phyloP scores from a whole-genome alignment of 2,329 filamentous ascomycete species.

The Epichloe brachyelytri region DNA sequence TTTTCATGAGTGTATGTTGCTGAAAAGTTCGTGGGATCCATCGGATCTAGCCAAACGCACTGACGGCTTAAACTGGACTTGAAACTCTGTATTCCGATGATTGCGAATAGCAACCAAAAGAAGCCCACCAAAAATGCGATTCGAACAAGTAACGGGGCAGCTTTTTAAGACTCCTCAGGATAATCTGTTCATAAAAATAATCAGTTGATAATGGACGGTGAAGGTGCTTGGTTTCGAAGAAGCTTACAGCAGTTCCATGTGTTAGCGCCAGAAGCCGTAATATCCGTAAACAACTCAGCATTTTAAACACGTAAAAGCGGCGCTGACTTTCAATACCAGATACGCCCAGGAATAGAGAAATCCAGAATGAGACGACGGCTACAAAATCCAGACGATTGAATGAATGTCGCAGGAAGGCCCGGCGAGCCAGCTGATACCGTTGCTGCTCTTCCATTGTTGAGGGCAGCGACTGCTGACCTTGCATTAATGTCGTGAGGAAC shows the following conservation, averaged over 20 bases:
- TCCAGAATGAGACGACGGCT: constrained; percentile 91
- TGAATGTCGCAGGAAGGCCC: constrained; percentile 85
- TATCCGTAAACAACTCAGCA: constrained; percentile 92
- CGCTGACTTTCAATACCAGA: constrained; percentile 53
- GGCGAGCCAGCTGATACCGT: constrained; percentile 71
- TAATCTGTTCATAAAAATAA: constrained; percentile 45
- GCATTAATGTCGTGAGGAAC: constrained; percentile 73
- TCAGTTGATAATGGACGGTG: constrained; percentile 4
- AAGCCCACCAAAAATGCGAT: constrained; percentile 91
- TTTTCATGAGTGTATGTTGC: constrained; percentile 49
- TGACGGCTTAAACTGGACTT: constrained; percentile 67
- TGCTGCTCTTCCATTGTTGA: constrained; percentile 65
- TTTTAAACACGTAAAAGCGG: constrained; percentile 83
- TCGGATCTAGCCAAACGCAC: constrained; percentile 64
- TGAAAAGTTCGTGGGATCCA: constrained; percentile 38
- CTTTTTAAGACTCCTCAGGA: constrained; percentile 87
- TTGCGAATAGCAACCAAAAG: constrained; percentile 96
- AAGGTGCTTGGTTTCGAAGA: background rate
- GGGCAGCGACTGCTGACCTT: constrained; percentile 41
- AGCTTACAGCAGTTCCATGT: constrained; percentile 72
- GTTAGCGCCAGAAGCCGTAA: constrained; percentile 82
- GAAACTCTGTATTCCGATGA: constrained; percentile 94
- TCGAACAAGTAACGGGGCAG: constrained; percentile 78
- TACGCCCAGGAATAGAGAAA: constrained; percentile 64
- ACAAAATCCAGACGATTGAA: constrained; percentile 95